phyloP scores from a whole-genome alignment of 495 filamentous ascomycete genomes.

The Penicillium antarcticum region DNA sequence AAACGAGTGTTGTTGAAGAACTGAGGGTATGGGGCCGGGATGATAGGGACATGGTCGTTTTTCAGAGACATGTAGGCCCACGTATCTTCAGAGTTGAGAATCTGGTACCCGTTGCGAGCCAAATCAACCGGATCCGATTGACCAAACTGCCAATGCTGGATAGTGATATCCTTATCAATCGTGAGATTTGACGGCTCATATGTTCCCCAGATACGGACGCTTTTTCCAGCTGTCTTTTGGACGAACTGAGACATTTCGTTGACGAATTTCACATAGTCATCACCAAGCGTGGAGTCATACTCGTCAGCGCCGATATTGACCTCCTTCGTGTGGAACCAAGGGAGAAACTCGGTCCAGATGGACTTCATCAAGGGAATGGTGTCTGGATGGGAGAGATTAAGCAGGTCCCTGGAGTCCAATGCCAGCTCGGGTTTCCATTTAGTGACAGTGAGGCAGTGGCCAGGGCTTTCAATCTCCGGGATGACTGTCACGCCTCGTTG shows the following conservation, averaged over 20 bases:
- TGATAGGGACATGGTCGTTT: constrained; percentile 51
- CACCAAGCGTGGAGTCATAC: constrained; percentile 46
- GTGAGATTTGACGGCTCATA: constrained; percentile 40
- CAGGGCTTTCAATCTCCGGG: constrained; percentile 54
- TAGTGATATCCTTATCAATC: constrained; percentile 42
- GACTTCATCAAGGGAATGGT: constrained; percentile 50
- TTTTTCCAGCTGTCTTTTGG: constrained; percentile 38
- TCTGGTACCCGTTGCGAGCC: constrained; percentile 34
- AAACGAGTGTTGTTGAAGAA: constrained; percentile 49
- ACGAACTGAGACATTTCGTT: constrained; percentile 50
- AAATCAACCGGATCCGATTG: constrained; percentile 50
- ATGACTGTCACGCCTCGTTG: constrained; percentile 50
- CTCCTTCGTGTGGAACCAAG: constrained; percentile 55
- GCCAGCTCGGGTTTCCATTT: constrained; percentile 57
- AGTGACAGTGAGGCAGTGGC: constrained; percentile 50
- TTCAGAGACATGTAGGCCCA: constrained; percentile 57
- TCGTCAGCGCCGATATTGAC: constrained; percentile 58
- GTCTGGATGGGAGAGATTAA: constrained; percentile 54
- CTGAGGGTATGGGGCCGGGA: constrained; percentile 51
- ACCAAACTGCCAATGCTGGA: constrained; percentile 58
- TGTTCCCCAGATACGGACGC: constrained; percentile 53
- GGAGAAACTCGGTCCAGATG: constrained; percentile 54
- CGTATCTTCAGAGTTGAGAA: constrained; percentile 56
- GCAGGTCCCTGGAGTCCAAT: constrained; percentile 45
- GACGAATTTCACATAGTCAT: constrained; percentile 53